Evolutionary conservation across 2,329 filamentous ascomycete species (phyloP).

Genomic region (Sporothrix pallida): DNA sequence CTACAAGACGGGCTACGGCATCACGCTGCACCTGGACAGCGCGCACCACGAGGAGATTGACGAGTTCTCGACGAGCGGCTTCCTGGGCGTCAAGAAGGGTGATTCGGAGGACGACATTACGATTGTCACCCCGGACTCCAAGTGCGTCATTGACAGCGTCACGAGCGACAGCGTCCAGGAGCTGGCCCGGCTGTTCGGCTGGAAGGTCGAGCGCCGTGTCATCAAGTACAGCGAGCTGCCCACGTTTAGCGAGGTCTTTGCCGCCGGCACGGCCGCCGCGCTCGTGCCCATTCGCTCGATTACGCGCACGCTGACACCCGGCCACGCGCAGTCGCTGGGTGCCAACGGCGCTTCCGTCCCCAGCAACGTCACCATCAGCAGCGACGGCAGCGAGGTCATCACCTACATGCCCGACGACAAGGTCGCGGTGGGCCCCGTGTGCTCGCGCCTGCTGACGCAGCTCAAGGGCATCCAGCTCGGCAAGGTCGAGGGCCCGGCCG

Average conservation of each 20-base stretch:
- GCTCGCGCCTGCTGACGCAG: slow-evolving; percentile 72
- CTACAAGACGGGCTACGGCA: slow-evolving; percentile 79
- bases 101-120: slow-evolving; percentile 66
- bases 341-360: slow-evolving; percentile 42
- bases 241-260: slow-evolving; percentile 75
- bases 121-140: slow-evolving; percentile 84
- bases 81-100: slow-evolving; percentile 74
- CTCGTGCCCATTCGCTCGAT: slow-evolving; percentile 93
- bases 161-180: slow-evolving; percentile 79
- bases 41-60: slow-evolving; percentile 83
- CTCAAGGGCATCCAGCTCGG: slow-evolving; percentile 88
- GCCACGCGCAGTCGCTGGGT: slow-evolving; percentile 51
- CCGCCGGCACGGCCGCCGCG: slow-evolving; percentile 88
- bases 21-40: slow-evolving; percentile 92
- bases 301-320: slow-evolving; percentile 63
- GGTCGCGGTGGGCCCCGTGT: slow-evolving; percentile 75
- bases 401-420: slow-evolving; percentile 60
- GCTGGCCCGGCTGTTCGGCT: slow-evolving; percentile 79
- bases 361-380: slow-evolving; percentile 48
- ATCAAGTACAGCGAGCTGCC: slow-evolving; percentile 67
- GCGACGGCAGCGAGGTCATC: slow-evolving; percentile 56
- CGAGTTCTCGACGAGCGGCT: slow-evolving; percentile 94
- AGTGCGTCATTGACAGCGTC: slow-evolving; percentile 84
- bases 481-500: slow-evolving; percentile 75
- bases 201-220: slow-evolving; percentile 78